Evolutionary conservation across 2,329 filamentous ascomycete genomes (phyloP), one percentile per base, ranked within the genome.

Genomic region (Monosporascus sp.): DNA sequence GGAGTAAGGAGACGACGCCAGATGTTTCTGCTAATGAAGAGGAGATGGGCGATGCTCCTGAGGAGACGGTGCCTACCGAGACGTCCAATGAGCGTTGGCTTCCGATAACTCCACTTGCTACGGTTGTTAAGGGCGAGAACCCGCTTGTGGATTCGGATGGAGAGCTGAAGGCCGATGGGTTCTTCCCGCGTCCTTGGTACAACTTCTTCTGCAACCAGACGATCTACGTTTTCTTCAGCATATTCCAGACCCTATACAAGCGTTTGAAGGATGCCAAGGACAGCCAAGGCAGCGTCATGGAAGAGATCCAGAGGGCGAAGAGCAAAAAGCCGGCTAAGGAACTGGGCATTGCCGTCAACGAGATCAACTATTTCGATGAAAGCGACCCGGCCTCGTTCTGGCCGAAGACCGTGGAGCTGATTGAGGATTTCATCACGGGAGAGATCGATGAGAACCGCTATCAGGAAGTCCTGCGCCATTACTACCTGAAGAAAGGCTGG

Each of bases 161-260:
- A 65, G 84, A 79, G 71, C 82, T 81, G 63, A 93, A 80, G 76
- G 88, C 73, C 55, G 90, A 96, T 56, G 88, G 91, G 49, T 85
- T 89, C 53, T 96, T 94, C 71, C 80, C 81, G 60, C 88, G 92
- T 47, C 84, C 85, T 11, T 85, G 83, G 71, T 96, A 90, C 75
- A 93, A 93, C 67, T 84, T 97, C 67, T 99, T 95, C 74, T 87
- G 87, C 68, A 97, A 97, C 69, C 83, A 90, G 63, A 90, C 88
- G 3, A 87, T 99, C 55, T 96, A 91, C 67, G 92, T 94, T 71
- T 97, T 99, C 78, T 88, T 99, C 75, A 89, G 88, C 61, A 86
- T 96, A 56, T 94, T 99, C 68, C 85, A 96, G 66, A 88, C 88
- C n/a, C 76, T 99, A 5, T 97, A 96, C 72, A 83, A 85, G 63